Percentiles rank a stretch among this genome's conserved stretches.
These are phyloP conservation scores for Drechslerella dactyloides DNA, from an alignment of 2,329 filamentous ascomycete species.

Conservation along the genomic window DNA sequence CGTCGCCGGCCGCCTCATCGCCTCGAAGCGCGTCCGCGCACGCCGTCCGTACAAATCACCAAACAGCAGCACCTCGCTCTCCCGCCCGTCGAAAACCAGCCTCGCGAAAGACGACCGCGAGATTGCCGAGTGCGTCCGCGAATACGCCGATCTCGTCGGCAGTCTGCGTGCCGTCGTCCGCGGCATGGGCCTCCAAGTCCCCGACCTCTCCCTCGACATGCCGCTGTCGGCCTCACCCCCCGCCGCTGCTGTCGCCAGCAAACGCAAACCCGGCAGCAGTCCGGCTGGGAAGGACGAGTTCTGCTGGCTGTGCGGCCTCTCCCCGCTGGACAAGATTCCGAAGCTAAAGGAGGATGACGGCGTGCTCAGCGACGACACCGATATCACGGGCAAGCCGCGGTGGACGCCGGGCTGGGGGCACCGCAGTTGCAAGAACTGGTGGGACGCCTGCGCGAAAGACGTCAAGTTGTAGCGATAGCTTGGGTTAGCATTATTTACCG, in stretches of 20 bases:
- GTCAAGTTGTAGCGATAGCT: neutral
- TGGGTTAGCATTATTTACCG: no score
- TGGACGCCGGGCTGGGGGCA: conserved; percentile 38
- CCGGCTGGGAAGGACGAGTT: conserved; percentile 16
- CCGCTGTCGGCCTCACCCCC: neutral
- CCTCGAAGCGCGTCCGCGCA: conserved; percentile 31
- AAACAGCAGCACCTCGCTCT: neutral
- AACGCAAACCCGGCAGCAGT: neutral
- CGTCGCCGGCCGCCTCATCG: conserved; percentile 53
- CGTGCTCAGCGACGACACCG: neutral
- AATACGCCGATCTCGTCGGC: conserved; percentile 53
- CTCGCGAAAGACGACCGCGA: conserved; percentile 54
- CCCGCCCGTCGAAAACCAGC: conserved; percentile 22
- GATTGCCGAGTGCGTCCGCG: conserved; percentile 52
- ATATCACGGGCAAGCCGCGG: conserved; percentile 11
- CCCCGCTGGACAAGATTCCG: neutral
- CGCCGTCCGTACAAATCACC: conserved; percentile 16
- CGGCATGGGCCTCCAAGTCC: conserved; percentile 23
- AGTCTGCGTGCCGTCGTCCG: conserved; percentile 52
- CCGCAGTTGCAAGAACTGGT: conserved; percentile 41
- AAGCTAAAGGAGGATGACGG: conserved; percentile 28
- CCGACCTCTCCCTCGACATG: conserved; percentile 25
- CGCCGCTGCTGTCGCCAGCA: neutral
- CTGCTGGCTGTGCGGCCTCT: conserved; percentile 45
- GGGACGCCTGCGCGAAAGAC: conserved; percentile 12